These are phyloP conservation scores for Macaranga tanarius DNA, from an alignment of 441 rosid genomes.

Conservation along the genomic window DNA sequence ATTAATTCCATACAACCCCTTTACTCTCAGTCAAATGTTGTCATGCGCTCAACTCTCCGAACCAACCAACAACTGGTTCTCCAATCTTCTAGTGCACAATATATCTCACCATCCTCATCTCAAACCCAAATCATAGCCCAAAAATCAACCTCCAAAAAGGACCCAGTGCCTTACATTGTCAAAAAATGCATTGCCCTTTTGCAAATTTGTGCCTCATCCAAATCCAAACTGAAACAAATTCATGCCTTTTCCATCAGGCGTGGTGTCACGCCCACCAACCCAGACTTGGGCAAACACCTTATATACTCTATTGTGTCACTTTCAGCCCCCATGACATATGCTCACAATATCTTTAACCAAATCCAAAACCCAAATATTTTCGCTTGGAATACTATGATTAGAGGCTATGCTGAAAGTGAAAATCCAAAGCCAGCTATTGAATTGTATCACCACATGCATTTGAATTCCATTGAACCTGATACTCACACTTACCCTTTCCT, in stretches of 20 bases:
- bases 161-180: constrained; percentile 29
- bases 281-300: constrained; percentile 54
- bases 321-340: constrained; percentile 57
- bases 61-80: background rate
- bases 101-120: no score
- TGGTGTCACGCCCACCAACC: constrained; percentile 43
- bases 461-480: constrained; percentile 50
- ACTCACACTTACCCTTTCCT: constrained; percentile 81
- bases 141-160: constrained; percentile 12
- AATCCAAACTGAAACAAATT: constrained; percentile 47
- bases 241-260: constrained; percentile 65
- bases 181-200: constrained; percentile 53
- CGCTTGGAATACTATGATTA: constrained; percentile 72
- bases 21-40: background rate
- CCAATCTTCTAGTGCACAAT: background rate
- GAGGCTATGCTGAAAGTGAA: constrained; percentile 65
- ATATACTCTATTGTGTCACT: constrained; percentile 51
- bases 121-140: background rate
- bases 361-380: constrained; percentile 49
- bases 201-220: constrained; percentile 46
- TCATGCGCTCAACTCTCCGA: constrained; percentile 1
- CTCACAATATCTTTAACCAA: constrained; percentile 44
- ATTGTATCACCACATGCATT: constrained; percentile 47
- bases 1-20: no score
- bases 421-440: constrained; percentile 48